Evolutionary conservation across 805 yeast species (phyloP), one percentile per base, ranked within the genome.

Genomic region (Yarrowia bubula): DNA sequence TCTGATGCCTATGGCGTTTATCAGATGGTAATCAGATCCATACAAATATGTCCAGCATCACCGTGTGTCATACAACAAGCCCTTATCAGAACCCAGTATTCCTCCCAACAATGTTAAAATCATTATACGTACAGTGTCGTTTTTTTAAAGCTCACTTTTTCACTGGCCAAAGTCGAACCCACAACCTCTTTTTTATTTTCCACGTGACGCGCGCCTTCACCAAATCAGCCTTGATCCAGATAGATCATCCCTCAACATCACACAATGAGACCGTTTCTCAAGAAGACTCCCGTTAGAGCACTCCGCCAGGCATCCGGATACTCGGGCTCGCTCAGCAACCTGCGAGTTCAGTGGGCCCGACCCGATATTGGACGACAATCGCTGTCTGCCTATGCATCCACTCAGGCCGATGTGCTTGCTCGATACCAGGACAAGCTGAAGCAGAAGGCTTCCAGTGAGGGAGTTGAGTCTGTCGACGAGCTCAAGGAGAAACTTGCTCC

Each of bases 401-500:
- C 65, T 39, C 65, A 62, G 33, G 71, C 69, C 6, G 78, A 74
- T 50, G 73, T 79, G n/a, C 38, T 73, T 32, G 76, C 71, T 1
- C 71, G 77, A 61, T 83, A 83, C 69, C 74, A 75, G 62, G 79
- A 70, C 4, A 79, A 81, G 70, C 75, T 83, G 39, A 77, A 76
- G 38, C 69, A 70, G 50, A 77, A 75, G 58, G 83, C 82, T 10
- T 69, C 71, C 51, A 72, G 69, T 28, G 71, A 70, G 18, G 87
- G 87, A 10, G 81, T 77, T 0, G 69, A 75, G 1, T 74, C 79
- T 39, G 75, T 89, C 4, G 84, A 84, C 7, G 89, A 89, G 66
- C 77, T 92, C 67, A 83, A 86, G 68, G 84, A 78, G 44, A 84
- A 82, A 68, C 75, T 87, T 68, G 86, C 87, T 70, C 88, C 84